Evolutionary conservation across 345 rosid genomes (phyloP), one percentile per base, ranked within the genome.

Genomic region (Populus simonii): DNA sequence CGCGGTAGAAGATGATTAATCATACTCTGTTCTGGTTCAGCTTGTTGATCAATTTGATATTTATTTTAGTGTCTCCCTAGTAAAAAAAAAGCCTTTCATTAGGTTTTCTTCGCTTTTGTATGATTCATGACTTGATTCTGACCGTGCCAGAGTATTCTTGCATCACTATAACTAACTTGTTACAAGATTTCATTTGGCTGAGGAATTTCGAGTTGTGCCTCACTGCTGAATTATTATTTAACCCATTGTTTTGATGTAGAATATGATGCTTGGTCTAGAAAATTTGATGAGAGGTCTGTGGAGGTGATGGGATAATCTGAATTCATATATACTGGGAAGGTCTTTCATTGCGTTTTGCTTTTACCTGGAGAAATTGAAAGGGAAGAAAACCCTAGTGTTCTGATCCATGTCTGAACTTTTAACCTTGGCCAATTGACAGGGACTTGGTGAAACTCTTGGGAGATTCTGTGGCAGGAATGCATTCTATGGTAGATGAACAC

Each of bases 401-500:
- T 9, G 47, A 62, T 57, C 18, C 8, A 5, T 25, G 16, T 77
- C 13, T 23, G 63, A 22, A 15, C 0, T 13, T 15, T 29, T 47
- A 1, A 27, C 31, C 33, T 51, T 23, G 51, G 11, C 7, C 8
- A 1, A 68, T 68, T 68, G 86, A 72, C 90, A 96, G 98, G 86
- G 97, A 92, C 78, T 88, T 92, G 85, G 86, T 89, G 70, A 85
- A 78, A 57, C 90, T 90, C 70, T 83, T 93, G 80, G 95, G 92
- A 68, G 91, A 87, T 55, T 96, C 94, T 23, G 87, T 87, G 72
- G 92, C 89, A 1, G 97, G 99, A 76, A 75, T 93, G 70, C 98
- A 95, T 76, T 90, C 93, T 22, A 93, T 93, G 98, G 87, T 84
- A 74, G 97, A 95, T 33, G 97, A 95, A 88, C 98, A 93, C 73